phyloP scores from a whole-genome alignment of 495 filamentous ascomycete genomes.

The Xanthoparmelia taractica region DNA sequence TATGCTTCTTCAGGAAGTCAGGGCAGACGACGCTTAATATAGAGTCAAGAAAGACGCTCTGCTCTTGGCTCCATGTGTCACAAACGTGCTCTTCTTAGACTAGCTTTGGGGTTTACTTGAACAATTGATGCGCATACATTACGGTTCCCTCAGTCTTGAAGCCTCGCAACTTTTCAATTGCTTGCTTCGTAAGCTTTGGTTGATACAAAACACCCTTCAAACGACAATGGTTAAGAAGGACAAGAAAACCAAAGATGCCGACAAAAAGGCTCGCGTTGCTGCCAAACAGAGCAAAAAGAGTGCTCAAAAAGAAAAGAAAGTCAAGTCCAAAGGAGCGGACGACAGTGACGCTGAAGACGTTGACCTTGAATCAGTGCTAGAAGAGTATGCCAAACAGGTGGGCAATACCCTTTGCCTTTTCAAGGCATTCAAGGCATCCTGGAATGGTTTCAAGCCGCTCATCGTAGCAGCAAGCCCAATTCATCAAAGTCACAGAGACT shows the following conservation, averaged over 20 bases:
- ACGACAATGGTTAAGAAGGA: slow-evolving; percentile 45
- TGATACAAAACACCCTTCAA: not conserved
- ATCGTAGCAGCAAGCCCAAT: slow-evolving; percentile 68
- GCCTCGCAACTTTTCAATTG: not conserved
- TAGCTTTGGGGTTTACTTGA: not conserved
- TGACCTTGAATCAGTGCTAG: slow-evolving; percentile 95
- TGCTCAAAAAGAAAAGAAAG: slow-evolving; percentile 67
- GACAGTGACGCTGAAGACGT: slow-evolving; percentile 83
- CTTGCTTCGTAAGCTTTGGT: not conserved
- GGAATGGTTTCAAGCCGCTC: slow-evolving; percentile 21
- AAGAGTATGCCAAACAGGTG: slow-evolving; percentile 59
- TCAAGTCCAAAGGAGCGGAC: slow-evolving; percentile 51
- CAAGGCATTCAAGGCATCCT: not conserved
- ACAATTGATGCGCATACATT: not conserved
- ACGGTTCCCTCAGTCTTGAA: not conserved
- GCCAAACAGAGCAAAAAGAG: slow-evolving; percentile 55
- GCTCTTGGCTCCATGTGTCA: not conserved
- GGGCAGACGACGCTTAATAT: not conserved
- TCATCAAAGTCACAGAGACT: slow-evolving; percentile 85
- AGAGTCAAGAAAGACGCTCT: not conserved
- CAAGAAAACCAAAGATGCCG: slow-evolving; percentile 42
- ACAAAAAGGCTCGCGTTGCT: slow-evolving; percentile 48
- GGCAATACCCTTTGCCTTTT: not conserved
- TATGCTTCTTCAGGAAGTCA: not conserved
- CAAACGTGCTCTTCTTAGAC: not conserved